These are phyloP conservation scores for Hysterium pulicare DNA, from an alignment of 2,329 filamentous ascomycete genomes.

Conservation along the genomic window DNA sequence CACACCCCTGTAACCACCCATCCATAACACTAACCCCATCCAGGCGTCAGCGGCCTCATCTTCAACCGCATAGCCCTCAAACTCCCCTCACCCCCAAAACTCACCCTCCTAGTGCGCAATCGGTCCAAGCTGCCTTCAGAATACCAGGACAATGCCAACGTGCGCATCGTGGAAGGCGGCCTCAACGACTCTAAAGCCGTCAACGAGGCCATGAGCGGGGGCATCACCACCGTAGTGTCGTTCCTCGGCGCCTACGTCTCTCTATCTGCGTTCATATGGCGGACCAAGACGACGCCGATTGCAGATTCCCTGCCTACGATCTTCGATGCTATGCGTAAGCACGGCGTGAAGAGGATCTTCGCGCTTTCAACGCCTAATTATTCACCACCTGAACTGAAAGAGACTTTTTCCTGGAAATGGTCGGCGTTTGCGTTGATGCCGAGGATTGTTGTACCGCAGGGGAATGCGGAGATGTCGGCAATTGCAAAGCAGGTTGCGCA, in stretches of 20 bases:
- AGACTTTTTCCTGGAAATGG: background rate
- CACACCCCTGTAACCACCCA: background rate
- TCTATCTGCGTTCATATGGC: conserved; percentile 3
- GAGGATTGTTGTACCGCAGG: background rate
- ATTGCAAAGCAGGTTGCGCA: conserved; percentile 2
- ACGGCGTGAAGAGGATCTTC: conserved; percentile 5
- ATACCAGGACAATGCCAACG: background rate
- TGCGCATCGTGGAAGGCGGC: conserved; percentile 7
- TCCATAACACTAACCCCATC: background rate
- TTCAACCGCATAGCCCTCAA: conserved; percentile 4
- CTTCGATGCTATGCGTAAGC: conserved; percentile 3
- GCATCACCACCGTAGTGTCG: conserved; percentile 4
- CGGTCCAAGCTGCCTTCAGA: conserved; percentile 4
- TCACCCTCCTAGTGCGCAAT: conserved; percentile 7
- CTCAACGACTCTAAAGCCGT: conserved; percentile 3
- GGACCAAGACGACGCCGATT: conserved; percentile 4
- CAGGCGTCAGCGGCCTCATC: conserved; percentile 7
- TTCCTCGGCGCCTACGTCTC: conserved; percentile 7
- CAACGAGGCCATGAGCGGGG: background rate
- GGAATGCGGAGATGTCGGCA: conserved; percentile 1
- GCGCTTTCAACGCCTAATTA: conserved; percentile 5
- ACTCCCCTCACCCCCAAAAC: conserved; percentile 1
- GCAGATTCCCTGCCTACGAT: conserved; percentile 4
- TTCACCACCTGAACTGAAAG: background rate
- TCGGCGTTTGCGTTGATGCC: background rate